Conservation (phyloP, 306 rosid genomes). For the Trifolium dubium region DNA sequence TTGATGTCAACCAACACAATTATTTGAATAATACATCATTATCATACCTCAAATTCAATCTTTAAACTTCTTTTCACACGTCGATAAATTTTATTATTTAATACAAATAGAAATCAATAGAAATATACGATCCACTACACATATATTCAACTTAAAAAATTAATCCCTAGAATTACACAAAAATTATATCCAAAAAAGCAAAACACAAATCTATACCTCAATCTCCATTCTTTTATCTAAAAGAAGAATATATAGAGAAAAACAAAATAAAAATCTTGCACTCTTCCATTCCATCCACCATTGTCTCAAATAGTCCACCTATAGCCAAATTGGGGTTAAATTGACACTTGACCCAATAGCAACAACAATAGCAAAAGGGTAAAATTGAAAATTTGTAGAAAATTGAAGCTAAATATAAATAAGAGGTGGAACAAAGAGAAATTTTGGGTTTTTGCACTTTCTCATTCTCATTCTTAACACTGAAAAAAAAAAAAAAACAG, state of each 20-base stretch:
- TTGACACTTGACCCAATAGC: slow-evolving; percentile 40
- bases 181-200: too few relatives aligned
- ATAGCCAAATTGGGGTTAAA: background rate
- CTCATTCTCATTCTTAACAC: slow-evolving; percentile 30
- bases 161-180: too few relatives aligned
- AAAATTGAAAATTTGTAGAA: slow-evolving; percentile 15
- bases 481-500: background rate
- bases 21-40: too few relatives aligned
- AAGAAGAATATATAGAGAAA: background rate
- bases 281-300: background rate
- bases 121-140: too few relatives aligned
- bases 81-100: too few relatives aligned
- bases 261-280: background rate
- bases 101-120: too few relatives aligned
- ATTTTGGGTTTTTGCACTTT: slow-evolving; percentile 40
- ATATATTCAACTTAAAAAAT: too few relatives aligned
- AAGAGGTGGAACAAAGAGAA: slow-evolving; percentile 23
- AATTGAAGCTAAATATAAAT: slow-evolving; percentile 33
- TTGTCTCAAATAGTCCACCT: slow-evolving; percentile 22
- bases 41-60: too few relatives aligned
- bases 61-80: too few relatives aligned
- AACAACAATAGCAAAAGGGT: slow-evolving; percentile 27
- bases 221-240: background rate
- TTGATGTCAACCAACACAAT: too few relatives aligned
- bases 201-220: background rate